Conservation (phyloP, 2,329 filamentous ascomycete species). For the Sporothrix pseudoabietina region DNA sequence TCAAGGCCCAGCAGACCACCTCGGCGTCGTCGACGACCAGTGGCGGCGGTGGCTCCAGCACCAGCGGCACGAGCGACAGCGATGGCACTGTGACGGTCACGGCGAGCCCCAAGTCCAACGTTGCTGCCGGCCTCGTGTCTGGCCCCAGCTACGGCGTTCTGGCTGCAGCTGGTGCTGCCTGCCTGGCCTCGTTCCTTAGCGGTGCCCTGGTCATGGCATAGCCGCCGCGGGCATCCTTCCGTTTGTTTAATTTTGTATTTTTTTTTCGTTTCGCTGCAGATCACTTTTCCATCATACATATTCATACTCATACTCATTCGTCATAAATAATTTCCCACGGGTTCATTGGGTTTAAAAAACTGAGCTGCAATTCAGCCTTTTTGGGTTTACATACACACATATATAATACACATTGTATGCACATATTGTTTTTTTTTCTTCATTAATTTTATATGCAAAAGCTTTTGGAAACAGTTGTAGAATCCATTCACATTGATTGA, state of each 20-base stretch:
- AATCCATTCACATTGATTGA: background rate
- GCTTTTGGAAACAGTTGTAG: background rate
- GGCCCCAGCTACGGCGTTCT: constrained; percentile 31
- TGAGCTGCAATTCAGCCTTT: background rate
- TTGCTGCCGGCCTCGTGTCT: constrained; percentile 31
- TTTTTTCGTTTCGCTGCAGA: background rate
- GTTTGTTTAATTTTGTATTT: background rate
- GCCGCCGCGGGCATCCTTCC: background rate
- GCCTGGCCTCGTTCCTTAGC: constrained; percentile 38
- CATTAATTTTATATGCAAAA: background rate
- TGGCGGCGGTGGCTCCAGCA: constrained; percentile 17
- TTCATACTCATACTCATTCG: background rate
- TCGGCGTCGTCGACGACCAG: constrained; percentile 14
- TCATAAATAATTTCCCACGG: background rate
- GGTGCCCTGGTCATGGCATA: constrained; percentile 37
- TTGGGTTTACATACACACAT: background rate
- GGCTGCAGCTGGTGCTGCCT: constrained; percentile 35
- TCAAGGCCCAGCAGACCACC: constrained; percentile 43
- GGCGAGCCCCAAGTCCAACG: constrained; percentile 21
- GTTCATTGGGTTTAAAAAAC: background rate
- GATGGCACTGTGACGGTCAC: constrained; percentile 31
- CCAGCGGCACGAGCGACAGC: constrained; percentile 22
- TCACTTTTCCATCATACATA: background rate
- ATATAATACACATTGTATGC: constrained; percentile 8
- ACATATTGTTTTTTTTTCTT: constrained; percentile 9